phyloP scores from a whole-genome alignment of 768 basidiomycete genomes.

The Leccinum sublutescens region DNA sequence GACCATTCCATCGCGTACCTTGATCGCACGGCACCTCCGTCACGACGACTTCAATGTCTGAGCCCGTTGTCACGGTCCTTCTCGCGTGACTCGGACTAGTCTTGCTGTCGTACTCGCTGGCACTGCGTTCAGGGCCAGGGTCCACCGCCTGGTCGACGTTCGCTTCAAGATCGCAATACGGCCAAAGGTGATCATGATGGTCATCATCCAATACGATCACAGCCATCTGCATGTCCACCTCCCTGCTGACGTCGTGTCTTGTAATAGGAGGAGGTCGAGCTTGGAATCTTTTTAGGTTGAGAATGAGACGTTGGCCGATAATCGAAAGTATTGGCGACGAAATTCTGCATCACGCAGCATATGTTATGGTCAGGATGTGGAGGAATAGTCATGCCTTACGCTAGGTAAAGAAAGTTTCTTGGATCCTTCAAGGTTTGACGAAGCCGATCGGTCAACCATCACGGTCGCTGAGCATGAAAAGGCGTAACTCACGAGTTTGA shows the following conservation, averaged over 20 bases:
- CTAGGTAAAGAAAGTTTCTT: constrained; percentile 4
- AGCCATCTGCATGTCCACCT: constrained; percentile 19
- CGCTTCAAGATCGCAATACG: not conserved
- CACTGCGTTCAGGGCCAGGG: not conserved
- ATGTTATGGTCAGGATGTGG: not conserved
- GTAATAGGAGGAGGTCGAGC: not conserved
- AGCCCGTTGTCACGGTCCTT: not conserved
- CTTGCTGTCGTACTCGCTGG: not conserved
- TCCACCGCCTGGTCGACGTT: not conserved
- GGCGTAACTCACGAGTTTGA: not conserved
- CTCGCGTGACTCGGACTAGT: not conserved
- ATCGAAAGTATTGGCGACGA: constrained; percentile 12
- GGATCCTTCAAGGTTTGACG: constrained; percentile 10
- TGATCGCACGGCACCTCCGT: not conserved
- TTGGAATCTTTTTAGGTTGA: constrained; percentile 15
- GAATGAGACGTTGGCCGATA: constrained; percentile 18
- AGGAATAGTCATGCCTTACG: not conserved
- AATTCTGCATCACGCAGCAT: constrained; percentile 6
- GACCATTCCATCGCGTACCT: not conserved
- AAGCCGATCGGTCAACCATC: not conserved
- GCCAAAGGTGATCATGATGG: not conserved
- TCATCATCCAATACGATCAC: constrained; percentile 1
- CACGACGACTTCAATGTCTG: not conserved
- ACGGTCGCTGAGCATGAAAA: no score
- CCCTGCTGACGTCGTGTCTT: constrained; percentile 12